Conservation (phyloP, 139 green algal genomes). For the Chlorella vulgaris region DNA sequence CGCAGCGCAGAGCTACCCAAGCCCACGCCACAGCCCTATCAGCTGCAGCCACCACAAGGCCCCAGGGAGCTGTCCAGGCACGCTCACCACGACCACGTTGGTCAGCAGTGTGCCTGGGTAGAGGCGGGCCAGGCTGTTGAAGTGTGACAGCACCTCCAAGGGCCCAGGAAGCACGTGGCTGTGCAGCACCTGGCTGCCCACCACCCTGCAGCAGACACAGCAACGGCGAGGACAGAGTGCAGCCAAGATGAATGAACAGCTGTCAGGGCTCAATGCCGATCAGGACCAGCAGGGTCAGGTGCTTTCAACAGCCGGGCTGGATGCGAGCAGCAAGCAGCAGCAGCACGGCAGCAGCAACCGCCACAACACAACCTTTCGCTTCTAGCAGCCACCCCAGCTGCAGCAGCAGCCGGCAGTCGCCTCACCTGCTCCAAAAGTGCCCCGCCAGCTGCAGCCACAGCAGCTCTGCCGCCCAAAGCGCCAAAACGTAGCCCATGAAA, state of each 20-base stretch:
- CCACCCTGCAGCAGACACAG: not conserved
- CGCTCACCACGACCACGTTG: not conserved
- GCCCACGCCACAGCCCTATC: not conserved
- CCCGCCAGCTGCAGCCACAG: constrained; percentile 44
- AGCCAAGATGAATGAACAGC: not conserved
- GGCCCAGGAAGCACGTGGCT: not conserved
- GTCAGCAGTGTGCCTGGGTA: constrained; percentile 19
- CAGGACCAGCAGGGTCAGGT: too few relatives aligned
- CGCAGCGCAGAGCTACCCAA: too few relatives aligned
- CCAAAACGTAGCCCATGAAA: constrained; percentile 52
- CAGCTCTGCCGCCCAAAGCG: constrained; percentile 48
- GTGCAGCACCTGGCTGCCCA: constrained; percentile 23
- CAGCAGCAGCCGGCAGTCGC: not conserved
- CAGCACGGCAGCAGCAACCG: not conserved
- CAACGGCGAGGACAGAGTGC: not conserved
- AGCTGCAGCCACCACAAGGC: not conserved
- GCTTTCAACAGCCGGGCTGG: too few relatives aligned
- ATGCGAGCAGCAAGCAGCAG: too few relatives aligned
- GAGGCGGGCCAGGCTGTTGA: not conserved
- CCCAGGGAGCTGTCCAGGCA: not conserved
- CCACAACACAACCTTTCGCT: not conserved
- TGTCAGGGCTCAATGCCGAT: too few relatives aligned
- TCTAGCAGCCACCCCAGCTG: not conserved
- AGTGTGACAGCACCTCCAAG: not conserved
- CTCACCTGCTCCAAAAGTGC: constrained; percentile 28